Evolutionary conservation across 768 basidiomycete species (phyloP), one percentile per base, ranked within the genome.

Genomic region (Postia placenta): DNA sequence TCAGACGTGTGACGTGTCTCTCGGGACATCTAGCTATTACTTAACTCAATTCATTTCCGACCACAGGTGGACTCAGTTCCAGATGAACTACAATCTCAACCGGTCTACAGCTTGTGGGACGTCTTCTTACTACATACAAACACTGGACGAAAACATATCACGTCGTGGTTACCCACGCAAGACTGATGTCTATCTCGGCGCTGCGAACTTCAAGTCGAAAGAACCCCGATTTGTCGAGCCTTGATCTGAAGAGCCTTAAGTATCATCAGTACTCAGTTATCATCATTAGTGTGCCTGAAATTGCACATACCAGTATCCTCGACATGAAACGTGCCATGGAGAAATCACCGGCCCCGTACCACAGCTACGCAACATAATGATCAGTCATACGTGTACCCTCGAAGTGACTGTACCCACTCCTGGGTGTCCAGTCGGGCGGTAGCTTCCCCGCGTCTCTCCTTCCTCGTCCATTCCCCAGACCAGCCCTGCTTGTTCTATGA

Each of bases 381-480:
- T 17, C 12, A 27, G 14, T 24, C 22, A 23, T 11, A 22, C 20
- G 11, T 2, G 15, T 5, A 4, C 19, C 3, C 23, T 20, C 17
- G 24, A 4, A 22, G 36, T 17, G 20, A 15, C 15, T 12, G 20
- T 17, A 60, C 67, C 45, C 43, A 72, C 71, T 1, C 69, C 72
- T 23, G 71, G 73, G 54, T 72, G 69, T 1, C 74, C 74, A 2
- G 69, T 64, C 4, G 70, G 71, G 9, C 68, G 61, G 48, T 69
- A 74, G 43, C 63, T 56, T 3, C 67, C 68, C 30, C 52, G 54
- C 2, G 69, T 26, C 47, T 74, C 74, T 0, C 70, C 71, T 50
- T 74, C 73, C n/a, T 64, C 61, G 48, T 76, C 70, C 9, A 73
- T 27, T 0, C 72, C 71, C 67, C 68, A 72, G 1, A 72, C 55